A percentile compares a stretch with the other conserved stretches of the same genome.
These are phyloP conservation scores for Podospora australis DNA, from an alignment of 495 filamentous ascomycete genomes.

Conservation along the genomic window DNA sequence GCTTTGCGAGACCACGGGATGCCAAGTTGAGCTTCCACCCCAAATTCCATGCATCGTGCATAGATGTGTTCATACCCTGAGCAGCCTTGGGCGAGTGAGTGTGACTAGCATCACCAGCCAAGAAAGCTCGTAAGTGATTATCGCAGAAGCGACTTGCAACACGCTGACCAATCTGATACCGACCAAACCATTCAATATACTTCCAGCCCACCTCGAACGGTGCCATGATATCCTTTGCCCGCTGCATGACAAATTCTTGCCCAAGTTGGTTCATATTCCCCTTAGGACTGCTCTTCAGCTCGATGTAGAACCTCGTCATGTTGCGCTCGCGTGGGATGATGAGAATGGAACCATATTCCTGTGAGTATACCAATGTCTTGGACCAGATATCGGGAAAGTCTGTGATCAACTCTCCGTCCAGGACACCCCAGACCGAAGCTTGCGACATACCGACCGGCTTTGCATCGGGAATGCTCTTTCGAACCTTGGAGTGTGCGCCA, in stretches of 20 bases:
- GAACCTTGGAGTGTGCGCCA: conserved; percentile 47
- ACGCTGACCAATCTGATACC: conserved; percentile 60
- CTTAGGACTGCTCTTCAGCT: conserved; percentile 50
- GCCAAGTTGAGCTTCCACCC: conserved; percentile 67
- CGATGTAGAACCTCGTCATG: conserved; percentile 62
- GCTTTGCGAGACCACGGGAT: conserved; percentile 49
- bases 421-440: conserved; percentile 62
- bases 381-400: conserved; percentile 68
- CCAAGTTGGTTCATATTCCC: conserved; percentile 41
- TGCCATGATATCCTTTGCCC: conserved; percentile 56
- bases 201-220: conserved; percentile 58
- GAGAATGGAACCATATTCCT: conserved; percentile 55
- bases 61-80: conserved; percentile 73
- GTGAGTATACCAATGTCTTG: conserved; percentile 55
- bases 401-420: conserved; percentile 60
- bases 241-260: conserved; percentile 59
- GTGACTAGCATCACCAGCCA: conserved; percentile 70
- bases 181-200: conserved; percentile 54
- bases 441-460: conserved; percentile 52
- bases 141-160: conserved; percentile 55
- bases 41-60: conserved; percentile 73
- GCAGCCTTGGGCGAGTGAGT: conserved; percentile 71
- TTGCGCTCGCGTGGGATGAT: conserved; percentile 63
- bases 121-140: conserved; percentile 50
- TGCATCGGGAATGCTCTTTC: conserved; percentile 50